Evolutionary conservation across 331 rosid species (phyloP), one percentile per base, ranked within the genome.

Genomic region (Quercus phellos): DNA sequence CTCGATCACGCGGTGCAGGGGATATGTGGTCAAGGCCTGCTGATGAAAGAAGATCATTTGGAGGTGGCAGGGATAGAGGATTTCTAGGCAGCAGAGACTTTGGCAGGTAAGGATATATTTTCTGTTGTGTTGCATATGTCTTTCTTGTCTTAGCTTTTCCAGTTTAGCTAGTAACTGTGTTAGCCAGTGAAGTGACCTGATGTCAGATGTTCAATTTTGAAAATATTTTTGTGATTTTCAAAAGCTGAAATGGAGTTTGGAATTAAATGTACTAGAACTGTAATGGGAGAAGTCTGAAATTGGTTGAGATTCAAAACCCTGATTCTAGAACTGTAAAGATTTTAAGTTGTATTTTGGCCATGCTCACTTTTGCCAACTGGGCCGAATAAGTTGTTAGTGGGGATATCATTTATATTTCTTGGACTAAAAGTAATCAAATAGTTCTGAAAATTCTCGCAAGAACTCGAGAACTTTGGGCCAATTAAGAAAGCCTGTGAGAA

Each of bases 1-100:
- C 98, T 72, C 90, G 72, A 50, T 93, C 91, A 17, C 97, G 90
- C 19, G 98, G 97, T 79, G 88, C 85, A n/a, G 89, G 90, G 46
- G 98, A 95, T 88, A 50, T 22, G 24, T 91, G 92, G 94, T 24
- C 74, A 19, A 87, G 88, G 82, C 90, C 91, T 73, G 77, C 75
- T 61, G 99, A 95, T 61, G 98, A 93, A 79, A 88, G 89, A 88
- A 92, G 90, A 86, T 80, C 84, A 74, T 84, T 85, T 74, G 91
- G 83, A 38, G 89, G 93, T 85, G 85, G 88, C 85, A 86, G 87
- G 92, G 97, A 92, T 32, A 80, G 90, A 83, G 91, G 93, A 70
- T 92, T 93, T 88, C 73, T 90, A 53, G 84, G 88, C 75, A 84
- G 56, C 94, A 86, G 98, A 84, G 94, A 85, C 75, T 67, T 73